phyloP scores from a whole-genome alignment of 2,329 filamentous ascomycete genomes.

The Delphinella strobiligena region DNA sequence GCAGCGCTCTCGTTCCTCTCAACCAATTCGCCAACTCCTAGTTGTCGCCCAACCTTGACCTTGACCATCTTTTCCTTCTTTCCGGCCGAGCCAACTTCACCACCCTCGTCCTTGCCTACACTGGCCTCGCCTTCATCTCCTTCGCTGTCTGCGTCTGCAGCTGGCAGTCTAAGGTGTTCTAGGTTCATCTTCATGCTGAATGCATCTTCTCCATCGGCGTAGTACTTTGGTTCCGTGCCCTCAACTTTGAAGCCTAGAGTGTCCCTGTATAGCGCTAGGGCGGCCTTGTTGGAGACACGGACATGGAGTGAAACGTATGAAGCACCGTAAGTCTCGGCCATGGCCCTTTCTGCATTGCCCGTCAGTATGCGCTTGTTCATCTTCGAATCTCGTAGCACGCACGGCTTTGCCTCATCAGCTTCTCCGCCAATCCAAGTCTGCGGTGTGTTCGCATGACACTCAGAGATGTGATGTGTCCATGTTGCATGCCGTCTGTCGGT shows the following conservation, averaged over 20 bases:
- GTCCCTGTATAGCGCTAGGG: slow-evolving; percentile 82
- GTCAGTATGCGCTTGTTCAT: background rate
- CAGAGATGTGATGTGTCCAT: slow-evolving; percentile 92
- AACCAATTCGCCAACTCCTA: slow-evolving; percentile 67
- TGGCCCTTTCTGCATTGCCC: slow-evolving; percentile 61
- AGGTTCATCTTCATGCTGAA: slow-evolving; percentile 89
- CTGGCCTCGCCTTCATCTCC: slow-evolving; percentile 16
- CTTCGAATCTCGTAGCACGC: no score
- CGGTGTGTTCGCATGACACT: slow-evolving; percentile 95
- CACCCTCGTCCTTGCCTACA: slow-evolving; percentile 32
- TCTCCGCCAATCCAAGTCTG: slow-evolving; percentile 83
- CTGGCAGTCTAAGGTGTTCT: slow-evolving; percentile 40
- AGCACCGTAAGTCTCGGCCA: slow-evolving; percentile 88
- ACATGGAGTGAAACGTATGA: slow-evolving; percentile 94
- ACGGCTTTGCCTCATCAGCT: slow-evolving; percentile 95
- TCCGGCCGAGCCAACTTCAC: slow-evolving; percentile 23
- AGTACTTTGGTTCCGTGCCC: slow-evolving; percentile 81
- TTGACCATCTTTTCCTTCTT: slow-evolving; percentile 55
- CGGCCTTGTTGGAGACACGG: slow-evolving; percentile 83
- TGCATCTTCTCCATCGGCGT: slow-evolving; percentile 94
- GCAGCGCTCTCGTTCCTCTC: slow-evolving; percentile 31
- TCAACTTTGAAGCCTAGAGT: slow-evolving; percentile 82
- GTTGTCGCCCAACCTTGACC: slow-evolving; percentile 68
- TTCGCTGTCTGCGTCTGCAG: slow-evolving; percentile 32
- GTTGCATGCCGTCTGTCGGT: slow-evolving; percentile 75